Evolutionary conservation across 2,329 filamentous ascomycete genomes (phyloP).

Genomic region (Aureobasidium namibiae): DNA sequence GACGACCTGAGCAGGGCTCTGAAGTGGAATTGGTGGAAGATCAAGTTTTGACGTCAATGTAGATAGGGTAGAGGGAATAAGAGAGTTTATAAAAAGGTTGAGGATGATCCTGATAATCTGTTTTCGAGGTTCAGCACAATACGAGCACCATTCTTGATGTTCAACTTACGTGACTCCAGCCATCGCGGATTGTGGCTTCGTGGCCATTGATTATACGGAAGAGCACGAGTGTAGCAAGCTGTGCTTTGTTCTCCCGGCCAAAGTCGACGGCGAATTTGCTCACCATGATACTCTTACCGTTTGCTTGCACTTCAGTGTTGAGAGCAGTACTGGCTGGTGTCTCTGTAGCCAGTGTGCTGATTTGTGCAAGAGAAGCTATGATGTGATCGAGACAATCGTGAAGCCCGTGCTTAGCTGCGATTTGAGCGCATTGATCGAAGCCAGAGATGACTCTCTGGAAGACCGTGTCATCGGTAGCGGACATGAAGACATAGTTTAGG

Average conservation of each 20-base stretch:
- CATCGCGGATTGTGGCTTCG: conserved; percentile 64
- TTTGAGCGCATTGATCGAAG: conserved; percentile 91
- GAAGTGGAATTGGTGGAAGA: conserved; percentile 75
- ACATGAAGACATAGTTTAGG: conserved; percentile 97
- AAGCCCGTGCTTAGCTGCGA: conserved; percentile 75
- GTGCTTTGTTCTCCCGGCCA: conserved; percentile 84
- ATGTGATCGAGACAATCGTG: conserved; percentile 88
- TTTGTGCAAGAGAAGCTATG: conserved; percentile 78
- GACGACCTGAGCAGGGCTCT: conserved; percentile 85
- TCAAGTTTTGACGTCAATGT: conserved; percentile 57
- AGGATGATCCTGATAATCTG: conserved; percentile 86
- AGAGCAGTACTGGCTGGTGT: conserved; percentile 71
- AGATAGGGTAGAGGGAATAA: conserved; percentile 74
- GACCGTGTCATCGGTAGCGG: conserved; percentile 90
- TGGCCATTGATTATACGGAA: conserved; percentile 86
- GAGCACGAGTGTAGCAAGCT: conserved; percentile 87
- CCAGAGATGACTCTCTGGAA: conserved; percentile 89
- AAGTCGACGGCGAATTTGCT: conserved; percentile 95
- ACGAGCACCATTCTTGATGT: conserved; percentile 57
- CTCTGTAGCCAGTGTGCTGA: conserved; percentile 77
- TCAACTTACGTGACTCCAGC: conserved; percentile 66
- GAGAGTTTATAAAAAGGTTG: conserved; percentile 91
- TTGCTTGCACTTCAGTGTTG: conserved; percentile 92
- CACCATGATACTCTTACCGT: conserved; percentile 92
- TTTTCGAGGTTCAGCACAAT: conserved; percentile 81